Conservation (phyloP, 148 eudicot species). For the Polygonum aviculare region DNA sequence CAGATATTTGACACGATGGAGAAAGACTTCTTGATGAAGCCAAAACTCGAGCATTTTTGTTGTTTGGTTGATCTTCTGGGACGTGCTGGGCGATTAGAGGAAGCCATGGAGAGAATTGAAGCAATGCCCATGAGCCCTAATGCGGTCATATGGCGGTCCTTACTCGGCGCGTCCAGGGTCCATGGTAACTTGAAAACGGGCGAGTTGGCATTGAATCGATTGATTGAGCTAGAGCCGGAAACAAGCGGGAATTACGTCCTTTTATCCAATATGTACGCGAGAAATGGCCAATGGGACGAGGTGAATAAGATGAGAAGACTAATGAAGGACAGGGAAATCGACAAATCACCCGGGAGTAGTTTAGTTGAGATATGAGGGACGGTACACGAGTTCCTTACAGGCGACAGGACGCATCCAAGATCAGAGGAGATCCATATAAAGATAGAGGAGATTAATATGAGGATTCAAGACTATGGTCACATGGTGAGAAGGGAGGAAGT, state of each 20-base stretch:
- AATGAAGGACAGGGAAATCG: slow-evolving; percentile 30
- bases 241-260: slow-evolving; percentile 41
- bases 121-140: slow-evolving; percentile 39
- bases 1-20: slow-evolving; percentile 29
- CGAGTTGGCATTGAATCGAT: slow-evolving; percentile 22
- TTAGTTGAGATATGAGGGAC: slow-evolving; percentile 27
- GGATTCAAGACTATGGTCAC: slow-evolving; percentile 25
- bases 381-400: slow-evolving; percentile 31
- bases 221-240: slow-evolving; percentile 34
- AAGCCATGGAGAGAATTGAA: slow-evolving; percentile 23
- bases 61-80: slow-evolving; percentile 42
- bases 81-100: slow-evolving; percentile 36
- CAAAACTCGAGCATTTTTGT: slow-evolving; percentile 35
- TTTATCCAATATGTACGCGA: slow-evolving; percentile 38
- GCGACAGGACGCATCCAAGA: slow-evolving; percentile 27
- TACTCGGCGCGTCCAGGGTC: slow-evolving; percentile 32
- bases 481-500: slow-evolving; percentile 24
- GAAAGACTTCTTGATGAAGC: slow-evolving; percentile 23
- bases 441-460: slow-evolving; percentile 27
- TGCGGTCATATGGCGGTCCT: slow-evolving; percentile 37
- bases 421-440: slow-evolving; percentile 19
- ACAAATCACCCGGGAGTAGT: slow-evolving; percentile 36
- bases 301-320: slow-evolving; percentile 23
- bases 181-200: slow-evolving; percentile 30
- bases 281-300: slow-evolving; percentile 30